Base-by-base conservation (phyloP, 257 asterid genomes). In the Hygrophila difformis region DNA sequence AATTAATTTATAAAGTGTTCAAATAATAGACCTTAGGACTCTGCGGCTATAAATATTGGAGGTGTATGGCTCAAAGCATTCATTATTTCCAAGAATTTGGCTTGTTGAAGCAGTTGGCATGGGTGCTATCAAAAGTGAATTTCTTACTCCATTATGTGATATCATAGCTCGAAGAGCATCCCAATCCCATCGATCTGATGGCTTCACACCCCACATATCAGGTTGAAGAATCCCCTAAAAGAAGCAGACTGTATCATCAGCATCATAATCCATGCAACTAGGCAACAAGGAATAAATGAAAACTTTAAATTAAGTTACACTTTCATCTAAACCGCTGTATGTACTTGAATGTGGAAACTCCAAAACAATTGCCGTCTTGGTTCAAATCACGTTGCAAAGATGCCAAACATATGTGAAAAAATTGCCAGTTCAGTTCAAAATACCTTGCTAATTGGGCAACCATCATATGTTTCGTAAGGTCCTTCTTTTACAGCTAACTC, bases 81-180 rank as follows among this genome's bases (percentile, higher is more conserved):
- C 96, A 48, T 85, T 91, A 43, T 91, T 91, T 51, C 98, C 98
- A 56, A 91, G 98, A 71, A 91, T 91, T 67, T 91, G 96, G 73
- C 98, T 91, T 6, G 98, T 91, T 12, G 98, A 82, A 58, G 98
- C 98, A 69, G 96, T 89, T 20, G 98, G 98, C 98, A 85, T 91
- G 13, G 98, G 96, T 26, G 98, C 93, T 36, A 91, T 50, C 26
- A 91, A 94, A 63, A 91, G 93, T 45, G 98, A 91, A 71, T 86
- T 85, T 57, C 96, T 75, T 5, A 83, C 75, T 39, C 97, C 97
- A 54, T 75, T 61, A 44, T 61, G 67, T 15, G 80, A 51, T 31
- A 89, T 75, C 79, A 45, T 66, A 42, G 55, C 70, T 8, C 94
- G 78, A 40, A 91, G 87, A 67, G 61, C 72, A 59, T 38, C 73